Conservation (phyloP, 805 yeast species). For the Starmerella floricola region DNA sequence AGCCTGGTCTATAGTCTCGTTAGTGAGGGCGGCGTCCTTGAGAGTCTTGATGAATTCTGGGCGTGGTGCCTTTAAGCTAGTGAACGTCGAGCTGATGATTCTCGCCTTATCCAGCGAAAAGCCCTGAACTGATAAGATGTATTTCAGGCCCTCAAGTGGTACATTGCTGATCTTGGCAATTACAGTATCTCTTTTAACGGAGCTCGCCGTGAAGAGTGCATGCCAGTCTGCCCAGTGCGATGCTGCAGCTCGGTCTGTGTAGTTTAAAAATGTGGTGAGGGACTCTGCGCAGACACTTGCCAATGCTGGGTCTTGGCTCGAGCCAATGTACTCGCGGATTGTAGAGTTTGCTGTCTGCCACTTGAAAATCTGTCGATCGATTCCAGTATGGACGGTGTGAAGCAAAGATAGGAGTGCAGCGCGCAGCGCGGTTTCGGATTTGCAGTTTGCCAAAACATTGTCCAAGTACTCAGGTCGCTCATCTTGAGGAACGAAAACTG, state of each 20-base stretch:
- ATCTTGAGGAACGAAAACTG: neutral
- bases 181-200: neutral
- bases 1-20: constrained; percentile 3
- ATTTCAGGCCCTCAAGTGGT: neutral
- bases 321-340: neutral
- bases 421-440: neutral
- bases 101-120: constrained; percentile 3
- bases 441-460: constrained; percentile 3
- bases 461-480: constrained; percentile 2
- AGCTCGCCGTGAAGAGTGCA: neutral
- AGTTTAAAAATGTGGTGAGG: neutral
- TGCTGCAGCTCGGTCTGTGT: neutral
- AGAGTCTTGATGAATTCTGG: neutral
- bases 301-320: neutral
- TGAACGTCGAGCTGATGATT: neutral
- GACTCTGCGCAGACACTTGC: neutral
- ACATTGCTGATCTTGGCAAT: neutral
- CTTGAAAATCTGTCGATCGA: constrained; percentile 1
- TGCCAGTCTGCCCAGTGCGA: constrained; percentile 1
- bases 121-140: neutral
- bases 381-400: constrained; percentile 5
- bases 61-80: neutral
- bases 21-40: neutral
- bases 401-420: constrained; percentile 5
- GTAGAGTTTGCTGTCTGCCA: neutral